These are phyloP conservation scores for Apiospora kogelbergensis DNA, from an alignment of 2,329 filamentous ascomycete species.

Conservation along the genomic window DNA sequence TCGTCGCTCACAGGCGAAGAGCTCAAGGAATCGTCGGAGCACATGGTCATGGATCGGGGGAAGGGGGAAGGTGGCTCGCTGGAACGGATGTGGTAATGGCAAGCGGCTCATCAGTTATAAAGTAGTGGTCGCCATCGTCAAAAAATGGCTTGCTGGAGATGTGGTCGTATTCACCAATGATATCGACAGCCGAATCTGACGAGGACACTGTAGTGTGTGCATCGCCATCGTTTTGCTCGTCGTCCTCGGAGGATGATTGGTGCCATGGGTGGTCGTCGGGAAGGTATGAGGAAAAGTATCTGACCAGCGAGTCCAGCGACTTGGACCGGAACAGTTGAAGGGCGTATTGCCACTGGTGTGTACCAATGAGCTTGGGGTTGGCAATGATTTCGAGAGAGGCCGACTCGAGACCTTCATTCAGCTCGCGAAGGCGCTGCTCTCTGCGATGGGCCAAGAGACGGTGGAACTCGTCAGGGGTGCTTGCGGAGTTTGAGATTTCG, in stretches of 20 bases:
- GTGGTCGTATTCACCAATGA: slow-evolving; percentile 36
- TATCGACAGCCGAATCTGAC: slow-evolving; percentile 36
- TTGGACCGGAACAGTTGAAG: slow-evolving; percentile 59
- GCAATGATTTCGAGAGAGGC: slow-evolving; percentile 62
- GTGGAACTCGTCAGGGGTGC: slow-evolving; percentile 54
- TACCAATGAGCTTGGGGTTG: slow-evolving; percentile 58
- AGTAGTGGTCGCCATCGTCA: slow-evolving; percentile 40
- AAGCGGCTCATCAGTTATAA: slow-evolving; percentile 47
- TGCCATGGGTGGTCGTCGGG: slow-evolving; percentile 50
- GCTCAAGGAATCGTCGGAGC: slow-evolving; percentile 42
- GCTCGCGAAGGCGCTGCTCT: slow-evolving; percentile 52
- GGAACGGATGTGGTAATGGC: slow-evolving; percentile 30
- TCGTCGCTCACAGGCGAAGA: slow-evolving; percentile 35
- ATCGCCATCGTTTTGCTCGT: slow-evolving; percentile 9
- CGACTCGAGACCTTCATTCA: slow-evolving; percentile 56
- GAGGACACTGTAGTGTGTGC: slow-evolving; percentile 34
- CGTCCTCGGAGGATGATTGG: slow-evolving; percentile 21
- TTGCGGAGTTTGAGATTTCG: slow-evolving; percentile 54
- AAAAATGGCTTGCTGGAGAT: slow-evolving; percentile 41
- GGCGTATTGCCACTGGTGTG: slow-evolving; percentile 58
- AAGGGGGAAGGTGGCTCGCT: slow-evolving; percentile 38
- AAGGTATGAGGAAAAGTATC: slow-evolving; percentile 60
- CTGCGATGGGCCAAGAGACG: slow-evolving; percentile 53
- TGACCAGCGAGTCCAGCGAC: slow-evolving; percentile 59
- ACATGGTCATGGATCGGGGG: slow-evolving; percentile 52